Evolutionary conservation across 306 rosid genomes (phyloP).

Genomic region (Hippophae gyantsensis): DNA sequence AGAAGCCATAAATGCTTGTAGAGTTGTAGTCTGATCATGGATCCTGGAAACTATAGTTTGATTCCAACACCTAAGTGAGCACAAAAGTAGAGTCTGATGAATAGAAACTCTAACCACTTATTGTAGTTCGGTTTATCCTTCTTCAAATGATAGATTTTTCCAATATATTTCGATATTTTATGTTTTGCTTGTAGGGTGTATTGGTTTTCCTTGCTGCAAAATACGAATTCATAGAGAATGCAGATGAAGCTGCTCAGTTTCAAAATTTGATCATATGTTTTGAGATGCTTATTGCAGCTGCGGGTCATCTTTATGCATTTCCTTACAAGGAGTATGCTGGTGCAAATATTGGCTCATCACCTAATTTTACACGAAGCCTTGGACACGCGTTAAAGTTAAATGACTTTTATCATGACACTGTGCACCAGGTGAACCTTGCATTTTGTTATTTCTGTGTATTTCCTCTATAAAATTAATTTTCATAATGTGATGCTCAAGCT

Average conservation of each 20-base stretch:
- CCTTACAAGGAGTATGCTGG: slow-evolving; percentile 99
- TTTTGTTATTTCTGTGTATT: slow-evolving; percentile 1
- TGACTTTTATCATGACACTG: slow-evolving; percentile 94
- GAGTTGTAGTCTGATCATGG: no score
- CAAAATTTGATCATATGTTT: slow-evolving; percentile 89
- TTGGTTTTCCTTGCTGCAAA: slow-evolving; percentile 95
- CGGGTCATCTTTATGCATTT: slow-evolving; percentile 90
- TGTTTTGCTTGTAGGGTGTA: slow-evolving; percentile 56
- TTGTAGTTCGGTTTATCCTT: no score
- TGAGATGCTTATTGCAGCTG: slow-evolving; percentile 96
- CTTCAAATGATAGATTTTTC: not conserved
- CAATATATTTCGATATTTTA: slow-evolving; percentile 6
- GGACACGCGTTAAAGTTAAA: slow-evolving; percentile 82
- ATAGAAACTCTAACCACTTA: no score
- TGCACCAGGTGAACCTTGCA: slow-evolving; percentile 69
- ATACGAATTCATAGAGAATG: slow-evolving; percentile 64
- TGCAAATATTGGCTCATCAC: slow-evolving; percentile 76
- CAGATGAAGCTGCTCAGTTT: slow-evolving; percentile 76
- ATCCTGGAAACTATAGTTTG: no score
- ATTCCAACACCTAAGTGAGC: no score
- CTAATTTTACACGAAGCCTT: slow-evolving; percentile 77
- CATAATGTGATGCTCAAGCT: not conserved
- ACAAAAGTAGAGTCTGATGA: no score
- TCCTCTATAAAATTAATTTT: slow-evolving; percentile 4
- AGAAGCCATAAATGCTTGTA: no score